Percentiles rank a stretch among this genome's conserved stretches.
Conservation (phyloP, 2,329 filamentous ascomycete species). For the Dactylellina cionopaga region DNA sequence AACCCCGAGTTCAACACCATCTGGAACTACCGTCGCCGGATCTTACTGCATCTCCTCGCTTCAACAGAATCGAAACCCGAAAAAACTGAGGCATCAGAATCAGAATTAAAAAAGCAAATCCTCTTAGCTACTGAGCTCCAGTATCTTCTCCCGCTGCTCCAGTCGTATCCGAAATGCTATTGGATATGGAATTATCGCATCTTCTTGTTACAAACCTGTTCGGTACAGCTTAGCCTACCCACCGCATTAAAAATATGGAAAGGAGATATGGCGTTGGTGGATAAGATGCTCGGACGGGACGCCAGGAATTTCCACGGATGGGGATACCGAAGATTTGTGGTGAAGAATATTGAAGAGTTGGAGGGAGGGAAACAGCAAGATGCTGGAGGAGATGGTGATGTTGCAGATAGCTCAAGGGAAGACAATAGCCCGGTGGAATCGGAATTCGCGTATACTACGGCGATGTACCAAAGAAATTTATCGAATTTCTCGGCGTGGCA, state of each 20-base stretch:
- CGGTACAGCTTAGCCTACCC: constrained; percentile 68
- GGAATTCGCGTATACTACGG: constrained; percentile 90
- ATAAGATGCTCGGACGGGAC: constrained; percentile 88
- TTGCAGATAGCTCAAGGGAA: background rate
- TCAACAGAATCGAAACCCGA: constrained; percentile 63
- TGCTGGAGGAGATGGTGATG: background rate
- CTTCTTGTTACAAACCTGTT: constrained; percentile 82
- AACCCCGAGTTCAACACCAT: constrained; percentile 92
- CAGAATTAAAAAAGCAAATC: no score
- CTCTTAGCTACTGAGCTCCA: constrained; percentile 75
- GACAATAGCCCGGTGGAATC: constrained; percentile 75
- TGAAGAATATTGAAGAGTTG: constrained; percentile 75
- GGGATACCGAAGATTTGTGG: constrained; percentile 85
- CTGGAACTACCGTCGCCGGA: constrained; percentile 86
- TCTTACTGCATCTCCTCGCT: constrained; percentile 71
- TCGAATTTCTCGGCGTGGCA: constrained; percentile 99
- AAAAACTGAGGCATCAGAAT: no score
- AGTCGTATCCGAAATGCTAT: constrained; percentile 94
- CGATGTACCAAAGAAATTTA: constrained; percentile 83
- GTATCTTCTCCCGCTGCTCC: constrained; percentile 84
- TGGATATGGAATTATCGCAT: constrained; percentile 98
- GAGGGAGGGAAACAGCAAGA: constrained; percentile 55
- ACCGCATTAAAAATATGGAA: constrained; percentile 77
- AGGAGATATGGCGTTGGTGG: constrained; percentile 81
- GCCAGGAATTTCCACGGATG: constrained; percentile 95